Evolutionary conservation across 805 yeast genomes (phyloP).

Genomic region (Candida ponderosae): DNA sequence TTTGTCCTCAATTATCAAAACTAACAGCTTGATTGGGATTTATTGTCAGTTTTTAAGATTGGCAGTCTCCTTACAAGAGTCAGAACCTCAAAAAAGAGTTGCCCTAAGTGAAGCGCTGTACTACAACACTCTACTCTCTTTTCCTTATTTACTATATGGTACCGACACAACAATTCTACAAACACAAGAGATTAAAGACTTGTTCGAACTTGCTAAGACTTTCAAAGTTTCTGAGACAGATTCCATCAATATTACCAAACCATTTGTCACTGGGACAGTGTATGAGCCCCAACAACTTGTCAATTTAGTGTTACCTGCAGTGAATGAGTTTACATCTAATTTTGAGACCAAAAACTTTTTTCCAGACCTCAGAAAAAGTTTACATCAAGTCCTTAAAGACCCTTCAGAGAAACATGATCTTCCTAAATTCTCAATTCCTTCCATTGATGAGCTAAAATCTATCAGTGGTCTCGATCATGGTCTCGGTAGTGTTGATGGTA

Average conservation of each 20-base stretch:
- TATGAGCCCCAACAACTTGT: slow-evolving; percentile 43
- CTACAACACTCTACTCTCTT: slow-evolving; percentile 49
- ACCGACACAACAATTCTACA: slow-evolving; percentile 21
- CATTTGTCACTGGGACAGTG: slow-evolving; percentile 29
- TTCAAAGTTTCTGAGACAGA: slow-evolving; percentile 23
- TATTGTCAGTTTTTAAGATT: slow-evolving; percentile 45
- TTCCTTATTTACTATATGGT: slow-evolving; percentile 58
- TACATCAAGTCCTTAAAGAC: slow-evolving; percentile 9
- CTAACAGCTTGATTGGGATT: slow-evolving; percentile 38
- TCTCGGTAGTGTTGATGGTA: slow-evolving; percentile 48
- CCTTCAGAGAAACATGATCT: slow-evolving; percentile 11
- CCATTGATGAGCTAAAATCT: slow-evolving; percentile 24
- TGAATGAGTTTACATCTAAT: slow-evolving; percentile 31
- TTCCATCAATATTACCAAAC: slow-evolving; percentile 16
- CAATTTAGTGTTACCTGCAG: slow-evolving; percentile 44
- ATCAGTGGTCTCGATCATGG: slow-evolving; percentile 26
- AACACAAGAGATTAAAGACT: slow-evolving; percentile 29
- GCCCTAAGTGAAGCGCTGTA: slow-evolving; percentile 64
- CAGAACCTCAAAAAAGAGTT: slow-evolving; percentile 29
- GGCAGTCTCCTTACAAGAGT: slow-evolving; percentile 48
- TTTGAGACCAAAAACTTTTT: slow-evolving; percentile 32
- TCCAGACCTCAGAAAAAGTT: slow-evolving; percentile 23
- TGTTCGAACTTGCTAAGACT: slow-evolving; percentile 37
- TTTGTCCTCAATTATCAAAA: slow-evolving; percentile 52
- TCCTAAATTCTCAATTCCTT: slow-evolving; percentile 25